Evolutionary conservation across 1,284 basidiomycete genomes (phyloP).

Genomic region (Sanguinoderma infundibulare): DNA sequence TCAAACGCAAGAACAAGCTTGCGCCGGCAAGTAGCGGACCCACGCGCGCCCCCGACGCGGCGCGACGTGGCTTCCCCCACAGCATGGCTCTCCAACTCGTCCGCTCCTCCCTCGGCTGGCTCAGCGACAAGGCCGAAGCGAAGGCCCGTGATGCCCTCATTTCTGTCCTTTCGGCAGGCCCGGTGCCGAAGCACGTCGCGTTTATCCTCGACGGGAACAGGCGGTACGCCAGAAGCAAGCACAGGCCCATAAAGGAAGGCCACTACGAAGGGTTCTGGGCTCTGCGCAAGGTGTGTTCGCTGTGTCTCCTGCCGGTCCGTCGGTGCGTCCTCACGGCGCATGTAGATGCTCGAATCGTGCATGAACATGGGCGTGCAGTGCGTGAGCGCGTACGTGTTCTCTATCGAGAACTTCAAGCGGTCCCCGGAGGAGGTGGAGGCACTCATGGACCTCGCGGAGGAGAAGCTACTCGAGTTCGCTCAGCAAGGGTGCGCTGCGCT

Average conservation of each 20-base stretch:
- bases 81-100: slow-evolving; percentile 33
- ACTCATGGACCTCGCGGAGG: slow-evolving; percentile 85
- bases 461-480: slow-evolving; percentile 84
- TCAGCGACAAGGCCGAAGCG: slow-evolving; percentile 26
- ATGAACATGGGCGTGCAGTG: slow-evolving; percentile 76
- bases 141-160: slow-evolving; percentile 54
- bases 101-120: slow-evolving; percentile 28
- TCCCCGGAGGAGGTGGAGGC: slow-evolving; percentile 85
- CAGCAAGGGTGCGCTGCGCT: slow-evolving; percentile 76
- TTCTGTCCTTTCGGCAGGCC: slow-evolving; percentile 75
- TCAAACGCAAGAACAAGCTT: background rate
- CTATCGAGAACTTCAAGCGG: slow-evolving; percentile 98
- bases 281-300: slow-evolving; percentile 68
- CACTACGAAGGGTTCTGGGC: slow-evolving; percentile 89
- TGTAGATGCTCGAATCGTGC: slow-evolving; percentile 83
- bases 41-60: slow-evolving; percentile 11
- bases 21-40: background rate
- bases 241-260: slow-evolving; percentile 72
- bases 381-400: slow-evolving; percentile 95
- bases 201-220: slow-evolving; percentile 99
- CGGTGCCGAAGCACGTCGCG: slow-evolving; percentile 90
- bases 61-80: slow-evolving; percentile 26
- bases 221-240: slow-evolving; percentile 81
- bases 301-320: slow-evolving; percentile 14
- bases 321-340: background rate